Base-by-base conservation (phyloP, 805 yeast species). In the Yamadazyma laniorum region DNA sequence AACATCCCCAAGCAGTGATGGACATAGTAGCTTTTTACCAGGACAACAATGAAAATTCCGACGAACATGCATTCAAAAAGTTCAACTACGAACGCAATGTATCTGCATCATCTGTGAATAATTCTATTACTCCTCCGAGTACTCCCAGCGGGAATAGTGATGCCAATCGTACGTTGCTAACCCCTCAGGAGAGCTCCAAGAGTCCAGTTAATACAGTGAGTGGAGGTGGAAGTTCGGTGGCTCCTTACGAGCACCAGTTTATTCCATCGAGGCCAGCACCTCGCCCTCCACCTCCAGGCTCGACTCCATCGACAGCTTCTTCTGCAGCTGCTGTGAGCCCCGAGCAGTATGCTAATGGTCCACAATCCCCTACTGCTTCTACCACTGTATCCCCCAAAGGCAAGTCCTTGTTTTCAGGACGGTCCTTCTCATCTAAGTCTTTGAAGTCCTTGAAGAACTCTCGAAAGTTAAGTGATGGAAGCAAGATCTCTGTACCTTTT, bases 1-100 rank as follows among this genome's bases (percentile, higher is more conserved):
- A 83, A 44, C 87, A 93, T 60, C 96, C 97, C 2, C 90, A 87
- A 59, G 96, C 96, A 1, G 95, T 93, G 4, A 84, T 84, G 73
- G 95, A 88, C 53, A 89, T 86, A 43, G 88, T 88, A 18, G 88
- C 86, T 30, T 88, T 88, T 56, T 88, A 88, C 59, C 86, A 81
- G 52, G 84, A 80, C 48, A 55, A 65, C 6, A 65, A 60, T 45
- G 74, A 70, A 29, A 65, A 66, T 42, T 54, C 64, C 2, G 74
- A 71, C 30, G 73, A 68, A 38, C 51, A 60, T 42, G 72, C 73
- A 5, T 67, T 71, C 47, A 64, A 59, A 48, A 71, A 70, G 43
- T 71, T 71, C 52, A 56, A 63, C 34, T 59, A 53, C 33, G 59
- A 50, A 8, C 25, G 43, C 18, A 49, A 51, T 35, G 38, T 43